Percentiles rank a stretch among this genome's conserved stretches.
Evolutionary conservation across 345 rosid genomes (phyloP).

Genomic region (Hibiscus syriacus): DNA sequence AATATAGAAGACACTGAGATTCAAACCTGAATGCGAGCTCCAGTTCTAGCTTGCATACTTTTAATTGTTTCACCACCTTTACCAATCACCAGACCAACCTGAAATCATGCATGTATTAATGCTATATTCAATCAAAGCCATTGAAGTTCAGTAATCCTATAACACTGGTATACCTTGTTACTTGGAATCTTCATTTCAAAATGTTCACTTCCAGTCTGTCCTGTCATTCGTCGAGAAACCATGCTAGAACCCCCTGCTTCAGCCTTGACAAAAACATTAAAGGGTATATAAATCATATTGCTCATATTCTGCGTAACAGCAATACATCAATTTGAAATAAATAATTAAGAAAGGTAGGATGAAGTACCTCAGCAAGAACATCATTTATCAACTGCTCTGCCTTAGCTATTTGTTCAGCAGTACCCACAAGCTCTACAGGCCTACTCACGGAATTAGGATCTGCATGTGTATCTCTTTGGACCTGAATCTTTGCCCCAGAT

Average conservation of each 20-base stretch:
- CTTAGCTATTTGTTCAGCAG: slow-evolving; percentile 76
- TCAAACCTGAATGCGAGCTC: slow-evolving; percentile 93
- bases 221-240: slow-evolving; percentile 65
- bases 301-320: background rate
- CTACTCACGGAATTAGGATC: slow-evolving; percentile 68
- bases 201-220: slow-evolving; percentile 71
- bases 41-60: slow-evolving; percentile 86
- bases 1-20: background rate
- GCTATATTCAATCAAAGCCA: slow-evolving; percentile 12
- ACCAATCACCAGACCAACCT: slow-evolving; percentile 99
- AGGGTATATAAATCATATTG: background rate
- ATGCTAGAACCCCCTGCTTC: slow-evolving; percentile 87
- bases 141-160: slow-evolving; percentile 11
- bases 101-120: slow-evolving; percentile 25
- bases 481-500: slow-evolving; percentile 99
- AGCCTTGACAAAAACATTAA: slow-evolving; percentile 45
- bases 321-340: background rate
- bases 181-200: slow-evolving; percentile 72
- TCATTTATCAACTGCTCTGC: slow-evolving; percentile 91
- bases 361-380: slow-evolving; percentile 71
- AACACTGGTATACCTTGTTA: slow-evolving; percentile 54
- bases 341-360: background rate
- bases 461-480: slow-evolving; percentile 85
- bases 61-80: slow-evolving; percentile 98
- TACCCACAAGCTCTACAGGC: slow-evolving; percentile 78